These are phyloP conservation scores for Neurospora pannonica DNA, from an alignment of 495 filamentous ascomycete species.

Conservation along the genomic window DNA sequence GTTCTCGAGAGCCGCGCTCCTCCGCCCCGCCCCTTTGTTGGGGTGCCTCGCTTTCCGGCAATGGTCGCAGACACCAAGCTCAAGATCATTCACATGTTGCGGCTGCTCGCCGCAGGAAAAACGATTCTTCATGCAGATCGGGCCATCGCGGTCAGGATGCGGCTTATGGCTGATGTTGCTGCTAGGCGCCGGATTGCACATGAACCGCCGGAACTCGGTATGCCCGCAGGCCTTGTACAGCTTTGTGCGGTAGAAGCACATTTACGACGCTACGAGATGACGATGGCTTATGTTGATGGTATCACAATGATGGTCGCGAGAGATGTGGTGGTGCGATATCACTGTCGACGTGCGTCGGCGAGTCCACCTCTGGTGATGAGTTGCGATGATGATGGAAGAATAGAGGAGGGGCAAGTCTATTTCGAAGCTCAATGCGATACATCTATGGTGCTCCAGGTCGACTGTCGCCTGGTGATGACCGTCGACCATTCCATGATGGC, in stretches of 20 bases:
- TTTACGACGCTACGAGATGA: no score
- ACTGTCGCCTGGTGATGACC: not conserved
- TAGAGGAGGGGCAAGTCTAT: not conserved
- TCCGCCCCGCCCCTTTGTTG: not conserved
- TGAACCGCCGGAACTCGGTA: not conserved
- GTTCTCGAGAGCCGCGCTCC: rapidly evolving
- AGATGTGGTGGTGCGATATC: not conserved
- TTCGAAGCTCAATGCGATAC: not conserved
- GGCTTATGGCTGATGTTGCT: rapidly evolving
- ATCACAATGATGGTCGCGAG: not conserved
- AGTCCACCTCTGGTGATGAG: not conserved
- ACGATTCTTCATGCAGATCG: not conserved
- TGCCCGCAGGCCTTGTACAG: not conserved
- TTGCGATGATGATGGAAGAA: not conserved
- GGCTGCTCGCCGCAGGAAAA: not conserved
- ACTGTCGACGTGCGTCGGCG: not conserved
- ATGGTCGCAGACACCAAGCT: not conserved
- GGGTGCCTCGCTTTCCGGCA: not conserved
- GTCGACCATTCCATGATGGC: not conserved
- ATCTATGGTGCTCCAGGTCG: not conserved
- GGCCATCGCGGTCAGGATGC: not conserved
- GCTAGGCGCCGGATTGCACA: not conserved
- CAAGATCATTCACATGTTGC: not conserved
- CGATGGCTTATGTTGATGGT: no score
- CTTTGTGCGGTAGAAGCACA: not conserved